Base-by-base conservation (phyloP, 208 protist genomes). In the Leishmania tarentolae region DNA sequence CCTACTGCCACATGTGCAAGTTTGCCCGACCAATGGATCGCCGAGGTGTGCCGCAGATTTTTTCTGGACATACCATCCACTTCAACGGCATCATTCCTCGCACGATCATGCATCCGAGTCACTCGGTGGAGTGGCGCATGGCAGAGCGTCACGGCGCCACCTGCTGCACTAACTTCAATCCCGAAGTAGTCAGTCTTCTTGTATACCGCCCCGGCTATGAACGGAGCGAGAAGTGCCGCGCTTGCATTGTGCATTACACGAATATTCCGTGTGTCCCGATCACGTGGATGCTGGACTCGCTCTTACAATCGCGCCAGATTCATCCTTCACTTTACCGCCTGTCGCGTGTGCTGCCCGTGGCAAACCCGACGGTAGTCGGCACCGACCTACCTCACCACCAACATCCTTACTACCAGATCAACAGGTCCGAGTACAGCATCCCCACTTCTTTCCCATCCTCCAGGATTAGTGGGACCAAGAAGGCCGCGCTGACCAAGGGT, bases 101-200 rank as follows among this genome's bases (percentile, higher is more conserved):
- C 70, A 96, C 88, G 28, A 76, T 96, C 52, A 81, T 88, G 24
- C 94, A 98, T 84, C 93, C 92, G 56, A 96, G 93, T 80, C 94
- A 98, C 79, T 86, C 92, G 21, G 89, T 96, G 28, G 94, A 98
- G 87, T 98, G 94, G 93, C 93, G 94, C 69, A 96, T 98, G 94
- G 93, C 93, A 42, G 93, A 98, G 86, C 88, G 93, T 8, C 94
- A 98, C 79, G 94, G 94, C 37, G 94, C 94, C 5, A 86, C 85
- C 59, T 95, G 93, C 87, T 80, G 89, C 63, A 75, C 68, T 46
- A 70, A 84, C 35, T 96, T 96, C 79, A 91, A 96, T 79, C 79
- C 87, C n/a, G 68, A 56, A 9, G 44, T 86, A 1, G 86, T 95
- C 21, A 98, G 91, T 79, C 31, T 95, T 42, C 86, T 98, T 61